phyloP scores from a whole-genome alignment of 1,139 yeast genomes.

The Nakaseomyces kungkrabaensis region DNA sequence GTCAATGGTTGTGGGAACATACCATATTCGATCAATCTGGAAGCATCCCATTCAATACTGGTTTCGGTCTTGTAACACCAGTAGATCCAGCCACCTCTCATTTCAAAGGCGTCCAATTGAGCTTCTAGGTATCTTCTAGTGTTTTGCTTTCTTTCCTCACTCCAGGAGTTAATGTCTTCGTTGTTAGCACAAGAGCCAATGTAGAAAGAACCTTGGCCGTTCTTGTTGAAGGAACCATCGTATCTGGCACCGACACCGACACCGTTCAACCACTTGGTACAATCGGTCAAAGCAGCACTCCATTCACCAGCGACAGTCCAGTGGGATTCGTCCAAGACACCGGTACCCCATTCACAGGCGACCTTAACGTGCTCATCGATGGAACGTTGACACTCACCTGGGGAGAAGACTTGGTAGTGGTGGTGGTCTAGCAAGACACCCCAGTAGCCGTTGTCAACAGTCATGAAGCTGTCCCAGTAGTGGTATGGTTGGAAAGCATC shows the following conservation, averaged over 20 bases:
- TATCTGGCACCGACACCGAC: slow-evolving; percentile 81
- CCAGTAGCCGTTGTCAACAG: slow-evolving; percentile 36
- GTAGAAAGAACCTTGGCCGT: slow-evolving; percentile 35
- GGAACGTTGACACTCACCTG: slow-evolving; percentile 44
- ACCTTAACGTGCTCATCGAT: slow-evolving; percentile 52
- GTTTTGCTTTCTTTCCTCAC: slow-evolving; percentile 42
- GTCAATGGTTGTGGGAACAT: slow-evolving; percentile 74
- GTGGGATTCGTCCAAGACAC: slow-evolving; percentile 44
- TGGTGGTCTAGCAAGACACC: slow-evolving; percentile 82
- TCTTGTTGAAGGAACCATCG: slow-evolving; percentile 48
- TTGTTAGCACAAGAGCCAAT: slow-evolving; percentile 59
- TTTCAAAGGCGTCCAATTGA: slow-evolving; percentile 75
- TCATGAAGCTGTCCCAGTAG: slow-evolving; percentile 54
- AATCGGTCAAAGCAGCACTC: slow-evolving; percentile 90
- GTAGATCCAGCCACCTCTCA: slow-evolving; percentile 76
- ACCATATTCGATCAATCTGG: slow-evolving; percentile 43
- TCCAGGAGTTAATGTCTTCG: slow-evolving; percentile 51
- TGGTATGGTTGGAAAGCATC: slow-evolving; percentile 51
- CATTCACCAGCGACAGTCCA: slow-evolving; percentile 87
- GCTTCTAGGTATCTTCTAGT: slow-evolving; percentile 76
- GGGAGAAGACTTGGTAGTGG: slow-evolving; percentile 77
- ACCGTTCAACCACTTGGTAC: slow-evolving; percentile 87
- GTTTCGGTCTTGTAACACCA: slow-evolving; percentile 91
- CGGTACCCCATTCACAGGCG: slow-evolving; percentile 56
- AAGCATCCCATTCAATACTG: slow-evolving; percentile 81